Base-by-base conservation (phyloP, 2,329 filamentous ascomycete species). In the Ampelomyces quisqualis region DNA sequence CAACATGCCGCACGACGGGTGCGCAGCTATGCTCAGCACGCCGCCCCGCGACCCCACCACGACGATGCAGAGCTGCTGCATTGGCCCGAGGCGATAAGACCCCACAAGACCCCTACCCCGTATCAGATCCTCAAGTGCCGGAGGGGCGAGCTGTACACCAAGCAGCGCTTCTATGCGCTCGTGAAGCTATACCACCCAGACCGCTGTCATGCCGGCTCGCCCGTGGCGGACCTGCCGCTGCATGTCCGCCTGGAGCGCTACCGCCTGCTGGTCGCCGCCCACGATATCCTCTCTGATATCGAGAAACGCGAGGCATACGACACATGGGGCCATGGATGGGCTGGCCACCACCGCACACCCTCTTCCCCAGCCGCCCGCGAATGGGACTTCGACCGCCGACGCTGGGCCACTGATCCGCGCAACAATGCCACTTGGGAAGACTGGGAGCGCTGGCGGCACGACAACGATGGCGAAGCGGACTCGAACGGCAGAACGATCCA, bases 111-210 rank as follows among this genome's bases (percentile, higher is more conserved):
- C 18, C 88, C 87, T 1, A 91, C 90, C 0, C 93, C 93, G 1
- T 97, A 98, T 72, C 88, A 97, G 60, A 88, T 98, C 62, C 84
- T 97, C 59, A 75, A 79, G 21, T 72, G 79, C 50, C 70, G 74
- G 38, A 79, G 73, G 54, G 73, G 74, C 42, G 82, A 81, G 10
- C 78, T 82, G 2, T 97, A 98, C 68, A 84, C 80, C 48, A 97
- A 98, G 70, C 72, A 77, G 29, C 82, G 82, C 45, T 98, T 90
- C 76, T 93, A 94, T 69, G 80, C 91, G 61, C 80, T 98, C 37
- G 93, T 95, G 43, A 98, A 97, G 73, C 76, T 94, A 32, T 98
- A 98, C 72, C 93, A 98, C 63, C 93, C 93, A 0, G 93, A 98
- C 68, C 80, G 79, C 44, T 64, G 62, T 41, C 62, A 67, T 27